A percentile compares a stretch with the other conserved stretches of the same genome.
Evolutionary conservation across 176 grass and related monocot genomes (phyloP).

Genomic region (Paspalum vaginatum): DNA sequence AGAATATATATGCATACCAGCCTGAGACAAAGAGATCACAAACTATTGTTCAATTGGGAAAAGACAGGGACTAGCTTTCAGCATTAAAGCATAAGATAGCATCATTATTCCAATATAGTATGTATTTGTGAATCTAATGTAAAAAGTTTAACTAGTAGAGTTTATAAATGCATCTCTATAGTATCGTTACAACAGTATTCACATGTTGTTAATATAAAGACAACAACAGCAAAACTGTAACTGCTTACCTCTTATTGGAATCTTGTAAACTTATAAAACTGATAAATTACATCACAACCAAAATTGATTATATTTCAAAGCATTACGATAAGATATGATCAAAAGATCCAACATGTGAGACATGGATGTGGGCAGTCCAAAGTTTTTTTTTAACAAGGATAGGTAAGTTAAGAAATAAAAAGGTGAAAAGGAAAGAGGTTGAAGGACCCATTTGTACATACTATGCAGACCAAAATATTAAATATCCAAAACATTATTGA

Average conservation of each 20-base stretch:
- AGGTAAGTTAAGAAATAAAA: background rate
- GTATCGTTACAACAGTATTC: slow-evolving; percentile 16
- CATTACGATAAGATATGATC: background rate
- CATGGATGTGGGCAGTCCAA: background rate
- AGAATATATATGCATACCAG: slow-evolving; percentile 98
- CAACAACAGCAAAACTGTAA: slow-evolving; percentile 5
- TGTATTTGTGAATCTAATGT: slow-evolving; percentile 12
- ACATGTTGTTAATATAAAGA: slow-evolving; percentile 6
- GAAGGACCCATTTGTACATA: background rate
- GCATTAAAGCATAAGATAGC: background rate
- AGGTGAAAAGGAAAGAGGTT: background rate
- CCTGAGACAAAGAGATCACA: slow-evolving; percentile 54
- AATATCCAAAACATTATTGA: slow-evolving; percentile 15
- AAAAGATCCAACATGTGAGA: slow-evolving; percentile 1
- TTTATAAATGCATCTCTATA: slow-evolving; percentile 11
- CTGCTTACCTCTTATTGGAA: background rate
- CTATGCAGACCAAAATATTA: background rate
- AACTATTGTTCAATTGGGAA: background rate
- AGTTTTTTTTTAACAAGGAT: background rate
- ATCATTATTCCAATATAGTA: background rate
- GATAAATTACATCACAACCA: background rate
- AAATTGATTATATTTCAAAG: slow-evolving; percentile 16
- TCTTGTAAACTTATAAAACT: slow-evolving; percentile 6
- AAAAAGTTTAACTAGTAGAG: background rate
- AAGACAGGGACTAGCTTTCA: background rate